Percentiles rank a stretch among this genome's conserved stretches.
These are phyloP conservation scores for Tritrichomonas foetus DNA, from an alignment of 208 protist species.

Conservation along the genomic window DNA sequence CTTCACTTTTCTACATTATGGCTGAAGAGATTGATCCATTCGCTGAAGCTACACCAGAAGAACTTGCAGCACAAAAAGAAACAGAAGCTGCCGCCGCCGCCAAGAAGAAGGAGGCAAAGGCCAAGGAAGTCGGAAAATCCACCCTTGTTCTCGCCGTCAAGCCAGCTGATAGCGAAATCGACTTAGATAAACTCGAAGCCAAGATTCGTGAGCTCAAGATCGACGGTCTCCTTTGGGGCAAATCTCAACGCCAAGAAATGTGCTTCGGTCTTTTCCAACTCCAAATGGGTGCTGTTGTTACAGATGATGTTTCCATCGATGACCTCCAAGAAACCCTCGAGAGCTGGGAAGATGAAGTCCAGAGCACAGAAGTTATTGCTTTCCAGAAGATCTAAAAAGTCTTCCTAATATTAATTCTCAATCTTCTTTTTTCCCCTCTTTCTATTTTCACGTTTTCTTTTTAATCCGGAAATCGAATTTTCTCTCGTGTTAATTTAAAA, in stretches of 20 bases:
- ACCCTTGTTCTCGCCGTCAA: constrained; percentile 26
- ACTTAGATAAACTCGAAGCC: neutral
- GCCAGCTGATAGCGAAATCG: neutral
- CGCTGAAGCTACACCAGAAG: too few relatives aligned
- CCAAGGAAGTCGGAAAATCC: neutral
- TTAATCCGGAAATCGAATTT: too few relatives aligned
- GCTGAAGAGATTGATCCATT: too few relatives aligned
- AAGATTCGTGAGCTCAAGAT: constrained; percentile 4
- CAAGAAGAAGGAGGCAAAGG: neutral
- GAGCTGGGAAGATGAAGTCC: neutral
- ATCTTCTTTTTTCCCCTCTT: too few relatives aligned
- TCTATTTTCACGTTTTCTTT: too few relatives aligned
- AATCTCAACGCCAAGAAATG: neutral
- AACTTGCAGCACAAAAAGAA: too few relatives aligned
- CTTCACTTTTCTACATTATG: too few relatives aligned
- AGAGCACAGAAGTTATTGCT: neutral
- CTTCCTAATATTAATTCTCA: too few relatives aligned
- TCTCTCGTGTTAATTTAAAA: too few relatives aligned
- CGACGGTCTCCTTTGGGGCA: constrained; percentile 23
- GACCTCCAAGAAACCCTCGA: neutral
- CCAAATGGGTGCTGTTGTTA: constrained; percentile 29
- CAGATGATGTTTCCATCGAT: constrained; percentile 29
- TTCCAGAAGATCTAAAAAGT: constrained; percentile 39
- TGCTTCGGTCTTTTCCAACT: constrained; percentile 32
- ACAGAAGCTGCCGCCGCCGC: too few relatives aligned